These are phyloP conservation scores for Diaporthe vexans DNA, from an alignment of 2,329 filamentous ascomycete genomes.

Conservation along the genomic window DNA sequence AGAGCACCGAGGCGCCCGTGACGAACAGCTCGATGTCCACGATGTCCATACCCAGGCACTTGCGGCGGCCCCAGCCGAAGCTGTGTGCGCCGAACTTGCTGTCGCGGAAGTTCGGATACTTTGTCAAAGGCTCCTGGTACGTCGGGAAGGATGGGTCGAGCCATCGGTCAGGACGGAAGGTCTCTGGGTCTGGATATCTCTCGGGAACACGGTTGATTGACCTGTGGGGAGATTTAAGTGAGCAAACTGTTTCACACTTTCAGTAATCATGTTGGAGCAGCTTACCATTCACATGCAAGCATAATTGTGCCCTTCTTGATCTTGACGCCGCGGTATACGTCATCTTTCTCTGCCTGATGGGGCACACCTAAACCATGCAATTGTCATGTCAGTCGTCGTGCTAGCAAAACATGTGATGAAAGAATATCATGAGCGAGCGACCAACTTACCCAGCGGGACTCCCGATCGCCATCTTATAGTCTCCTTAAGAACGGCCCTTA, in stretches of 20 bases:
- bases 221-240: slow-evolving; percentile 51
- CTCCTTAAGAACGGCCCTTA: slow-evolving; percentile 70
- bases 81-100: slow-evolving; percentile 69
- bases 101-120: slow-evolving; percentile 73
- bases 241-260: not conserved
- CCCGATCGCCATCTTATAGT: slow-evolving; percentile 70
- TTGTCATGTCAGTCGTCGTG: not conserved
- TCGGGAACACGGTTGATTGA: slow-evolving; percentile 69
- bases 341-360: slow-evolving; percentile 62
- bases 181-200: slow-evolving; percentile 75
- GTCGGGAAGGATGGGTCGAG: slow-evolving; percentile 74
- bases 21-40: slow-evolving; percentile 72
- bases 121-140: slow-evolving; percentile 74
- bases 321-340: slow-evolving; percentile 60
- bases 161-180: slow-evolving; percentile 73
- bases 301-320: slow-evolving; percentile 64
- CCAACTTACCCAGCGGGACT: slow-evolving; percentile 62
- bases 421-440: not conserved
- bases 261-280: not conserved
- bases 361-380: slow-evolving; percentile 58
- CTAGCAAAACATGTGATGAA: not conserved
- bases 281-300: slow-evolving; percentile 65
- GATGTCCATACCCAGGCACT: slow-evolving; percentile 73
- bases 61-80: slow-evolving; percentile 75
- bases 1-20: slow-evolving; percentile 61